Percentiles rank a stretch among this genome's conserved stretches.
phyloP scores from a whole-genome alignment of 1,284 basidiomycete species.

The Moniliophthora roreri region DNA sequence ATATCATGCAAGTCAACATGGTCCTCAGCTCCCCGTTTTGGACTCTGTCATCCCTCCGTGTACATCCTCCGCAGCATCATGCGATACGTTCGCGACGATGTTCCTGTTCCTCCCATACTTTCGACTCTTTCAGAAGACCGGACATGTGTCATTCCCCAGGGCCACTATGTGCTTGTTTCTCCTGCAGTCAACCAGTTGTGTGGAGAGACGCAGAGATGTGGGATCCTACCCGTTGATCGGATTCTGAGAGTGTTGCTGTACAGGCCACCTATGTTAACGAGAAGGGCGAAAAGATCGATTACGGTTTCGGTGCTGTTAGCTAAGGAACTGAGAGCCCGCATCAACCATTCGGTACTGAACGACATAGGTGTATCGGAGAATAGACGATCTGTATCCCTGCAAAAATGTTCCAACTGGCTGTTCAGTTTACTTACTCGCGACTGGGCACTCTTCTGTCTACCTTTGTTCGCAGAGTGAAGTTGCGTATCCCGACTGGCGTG shows the following conservation, averaged over 20 bases:
- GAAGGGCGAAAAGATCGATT: conserved; percentile 88
- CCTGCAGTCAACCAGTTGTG: conserved; percentile 83
- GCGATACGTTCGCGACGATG: no score
- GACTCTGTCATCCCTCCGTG: conserved; percentile 88
- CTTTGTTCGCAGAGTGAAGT: conserved; percentile 75
- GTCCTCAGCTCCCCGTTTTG: conserved; percentile 97
- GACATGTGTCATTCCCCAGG: no score
- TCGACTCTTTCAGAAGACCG: no score
- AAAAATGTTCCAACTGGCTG: conserved; percentile 8
- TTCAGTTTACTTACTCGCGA: conserved; percentile 96
- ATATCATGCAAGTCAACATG: conserved; percentile 99
- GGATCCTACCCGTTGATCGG: conserved; percentile 86
- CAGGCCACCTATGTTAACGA: conserved; percentile 76
- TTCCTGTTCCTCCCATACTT: no score
- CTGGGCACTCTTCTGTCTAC: conserved; percentile 83
- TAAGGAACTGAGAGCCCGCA: conserved; percentile 92
- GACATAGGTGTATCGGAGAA: conserved; percentile 95
- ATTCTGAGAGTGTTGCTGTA: conserved; percentile 73
- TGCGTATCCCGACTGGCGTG: conserved; percentile 67
- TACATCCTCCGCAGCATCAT: conserved; percentile 89
- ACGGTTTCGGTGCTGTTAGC: conserved; percentile 91
- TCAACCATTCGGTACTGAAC: conserved; percentile 95
- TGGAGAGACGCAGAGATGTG: conserved; percentile 80
- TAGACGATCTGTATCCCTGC: conserved; percentile 47
- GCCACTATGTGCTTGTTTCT: no score